Evolutionary conservation across 768 basidiomycete genomes (phyloP), one percentile per base, ranked within the genome.

Genomic region (Russula compacta): DNA sequence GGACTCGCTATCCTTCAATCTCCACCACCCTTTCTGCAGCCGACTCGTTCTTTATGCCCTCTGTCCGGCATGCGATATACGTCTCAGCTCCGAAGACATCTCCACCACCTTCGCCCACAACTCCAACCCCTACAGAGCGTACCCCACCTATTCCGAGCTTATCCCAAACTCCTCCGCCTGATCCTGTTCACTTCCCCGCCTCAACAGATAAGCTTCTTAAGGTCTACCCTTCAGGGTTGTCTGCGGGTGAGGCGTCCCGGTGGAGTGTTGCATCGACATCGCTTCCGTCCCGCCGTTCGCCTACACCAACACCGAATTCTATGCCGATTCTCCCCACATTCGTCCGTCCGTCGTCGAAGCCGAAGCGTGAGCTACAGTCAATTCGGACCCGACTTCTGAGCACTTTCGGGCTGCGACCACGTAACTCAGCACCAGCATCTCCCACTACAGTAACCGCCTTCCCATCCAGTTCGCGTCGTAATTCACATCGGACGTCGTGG

Each of bases 261-360:
- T 66, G 66, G 66, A 65, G 64, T 47, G 54, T 66, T 21, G 66
- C 64, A 4, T 61, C 66, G 15, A 61, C 61, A 9, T 61, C 64
- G 21, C 63, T 35, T 46, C 63, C 51, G 15, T 39, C 51, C 10
- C 55, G 39, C 51, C 58, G 54, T 43, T 40, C 62, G 14, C 46
- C 56, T 39, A 63, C 61, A 8, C 61, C 61, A 15, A 63, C 61
- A 1, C 61, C 61, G 17, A 63, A 48, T 43, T 63, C 63, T 52
- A 59, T 52, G 54, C 65, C 49, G 4, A n/a, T 46, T 39, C 56
- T 53, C 10, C 64, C 53, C 12, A 36, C 60, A n/a, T 52, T 52
- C 14, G 6, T 56, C 36, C 56, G 46, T 4, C 35, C 52, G 17
- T 38, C 40, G 2, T 12, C 56, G 1, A 61, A 57, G 33, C 40